Evolutionary conservation across 2,329 filamentous ascomycete genomes (phyloP).

Genomic region (Talaromyces sp.): DNA sequence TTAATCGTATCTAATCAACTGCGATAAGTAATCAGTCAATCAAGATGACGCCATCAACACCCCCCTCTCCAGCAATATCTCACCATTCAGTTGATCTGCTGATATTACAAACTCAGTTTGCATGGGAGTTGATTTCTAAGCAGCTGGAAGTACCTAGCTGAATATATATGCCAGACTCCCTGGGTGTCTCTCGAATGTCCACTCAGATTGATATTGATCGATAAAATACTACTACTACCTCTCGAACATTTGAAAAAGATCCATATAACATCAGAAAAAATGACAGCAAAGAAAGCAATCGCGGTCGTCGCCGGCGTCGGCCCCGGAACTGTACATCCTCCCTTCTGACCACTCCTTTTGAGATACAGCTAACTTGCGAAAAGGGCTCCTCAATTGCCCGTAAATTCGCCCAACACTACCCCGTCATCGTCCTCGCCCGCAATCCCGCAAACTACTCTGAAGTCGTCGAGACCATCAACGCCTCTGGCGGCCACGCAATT

Average conservation of each 20-base stretch:
- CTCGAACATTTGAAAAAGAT: no score
- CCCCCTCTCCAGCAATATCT: background rate
- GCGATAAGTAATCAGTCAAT: background rate
- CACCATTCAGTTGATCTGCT: background rate
- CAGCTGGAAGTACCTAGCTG: background rate
- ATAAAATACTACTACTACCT: no score
- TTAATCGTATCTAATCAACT: background rate
- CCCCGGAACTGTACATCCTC: slow-evolving; percentile 40
- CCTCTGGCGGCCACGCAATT: slow-evolving; percentile 55
- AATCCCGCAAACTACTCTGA: slow-evolving; percentile 55
- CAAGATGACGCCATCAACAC: slow-evolving; percentile 12
- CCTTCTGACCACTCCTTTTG: background rate
- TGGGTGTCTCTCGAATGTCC: background rate
- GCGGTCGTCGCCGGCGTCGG: slow-evolving; percentile 49
- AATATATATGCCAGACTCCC: background rate
- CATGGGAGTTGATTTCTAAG: slow-evolving; percentile 11
- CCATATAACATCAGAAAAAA: background rate
- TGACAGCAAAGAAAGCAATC: slow-evolving; percentile 36
- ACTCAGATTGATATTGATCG: background rate
- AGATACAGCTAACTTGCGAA: background rate
- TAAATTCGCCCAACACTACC: slow-evolving; percentile 57
- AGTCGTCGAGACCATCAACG: slow-evolving; percentile 59
- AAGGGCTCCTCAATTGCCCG: slow-evolving; percentile 58
- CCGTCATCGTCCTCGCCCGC: slow-evolving; percentile 58
- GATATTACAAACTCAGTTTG: background rate